Conservation (phyloP, 441 rosid genomes). For the Jatropha multifida region DNA sequence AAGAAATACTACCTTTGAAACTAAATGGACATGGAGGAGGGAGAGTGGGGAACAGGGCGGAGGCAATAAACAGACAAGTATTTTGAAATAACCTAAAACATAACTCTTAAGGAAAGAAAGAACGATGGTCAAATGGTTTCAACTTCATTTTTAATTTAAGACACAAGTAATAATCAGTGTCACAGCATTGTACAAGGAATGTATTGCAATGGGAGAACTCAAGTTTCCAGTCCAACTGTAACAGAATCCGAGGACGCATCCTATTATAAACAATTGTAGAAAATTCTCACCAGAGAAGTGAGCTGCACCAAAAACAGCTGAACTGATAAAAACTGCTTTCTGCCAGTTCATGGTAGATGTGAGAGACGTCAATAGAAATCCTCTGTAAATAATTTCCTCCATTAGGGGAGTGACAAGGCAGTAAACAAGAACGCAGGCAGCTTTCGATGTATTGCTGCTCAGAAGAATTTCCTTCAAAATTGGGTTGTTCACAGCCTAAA, state of each 20-base stretch:
- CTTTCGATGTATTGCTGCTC: slow-evolving; percentile 47
- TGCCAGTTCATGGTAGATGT: slow-evolving; percentile 61
- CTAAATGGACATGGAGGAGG: no score
- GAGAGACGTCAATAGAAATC: slow-evolving; percentile 66
- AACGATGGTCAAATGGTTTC: neutral
- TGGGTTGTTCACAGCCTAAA: slow-evolving; percentile 52
- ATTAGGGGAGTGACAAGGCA: slow-evolving; percentile 62
- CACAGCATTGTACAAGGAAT: slow-evolving; percentile 74
- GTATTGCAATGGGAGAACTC: slow-evolving; percentile 54
- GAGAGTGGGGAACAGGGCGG: no score
- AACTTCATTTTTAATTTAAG: slow-evolving; percentile 26
- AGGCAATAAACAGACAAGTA: neutral
- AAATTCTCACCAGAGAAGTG: slow-evolving; percentile 71
- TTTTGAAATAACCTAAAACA: neutral
- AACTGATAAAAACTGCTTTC: slow-evolving; percentile 55
- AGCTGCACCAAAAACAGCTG: slow-evolving; percentile 65
- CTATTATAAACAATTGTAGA: slow-evolving; percentile 60
- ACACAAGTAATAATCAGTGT: slow-evolving; percentile 42
- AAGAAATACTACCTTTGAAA: no score
- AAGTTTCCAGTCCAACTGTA: slow-evolving; percentile 84
- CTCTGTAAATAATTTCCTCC: slow-evolving; percentile 85
- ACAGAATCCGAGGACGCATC: slow-evolving; percentile 61
- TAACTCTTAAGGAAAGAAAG: neutral
- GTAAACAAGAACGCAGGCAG: slow-evolving; percentile 51
- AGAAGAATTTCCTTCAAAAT: slow-evolving; percentile 55